Conservation (phyloP, 83 land plant genomes). For the Thuja plicata region DNA sequence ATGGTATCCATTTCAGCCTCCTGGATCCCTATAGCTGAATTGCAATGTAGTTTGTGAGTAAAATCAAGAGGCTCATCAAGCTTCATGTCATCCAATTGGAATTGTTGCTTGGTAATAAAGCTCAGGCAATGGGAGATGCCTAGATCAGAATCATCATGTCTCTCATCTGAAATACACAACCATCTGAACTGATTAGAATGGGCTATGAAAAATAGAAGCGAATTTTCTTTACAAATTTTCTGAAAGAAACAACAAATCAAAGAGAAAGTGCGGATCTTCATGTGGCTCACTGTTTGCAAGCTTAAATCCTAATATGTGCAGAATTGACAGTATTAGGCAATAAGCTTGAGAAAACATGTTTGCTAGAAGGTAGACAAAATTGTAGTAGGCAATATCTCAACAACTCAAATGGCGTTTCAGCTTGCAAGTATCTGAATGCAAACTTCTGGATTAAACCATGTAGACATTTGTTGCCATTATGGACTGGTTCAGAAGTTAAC, state of each 20-base stretch:
- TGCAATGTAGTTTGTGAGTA: neutral
- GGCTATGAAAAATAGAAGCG: neutral
- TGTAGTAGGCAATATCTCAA: too few species aligned
- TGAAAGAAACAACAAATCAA: neutral
- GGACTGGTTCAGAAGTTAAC: too few species aligned
- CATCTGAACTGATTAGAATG: neutral
- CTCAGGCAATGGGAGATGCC: neutral
- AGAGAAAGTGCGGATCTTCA: neutral
- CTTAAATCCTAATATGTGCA: neutral
- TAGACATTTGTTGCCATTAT: too few species aligned
- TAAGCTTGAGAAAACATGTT: neutral
- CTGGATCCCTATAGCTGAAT: neutral
- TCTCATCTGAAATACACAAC: conserved; percentile 13
- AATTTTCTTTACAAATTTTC: neutral
- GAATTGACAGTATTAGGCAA: neutral
- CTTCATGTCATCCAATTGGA: neutral
- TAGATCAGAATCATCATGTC: neutral
- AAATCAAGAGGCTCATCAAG: conserved; percentile 2
- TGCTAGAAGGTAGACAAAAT: neutral
- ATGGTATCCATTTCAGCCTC: neutral
- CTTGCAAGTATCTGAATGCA: neutral
- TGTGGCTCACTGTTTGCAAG: neutral
- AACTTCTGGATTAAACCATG: too few species aligned
- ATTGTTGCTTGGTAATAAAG: neutral
- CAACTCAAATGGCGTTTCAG: too few species aligned